Evolutionary conservation across 1,139 yeast species (phyloP).

Genomic region (Yamadazyma friedrichii): DNA sequence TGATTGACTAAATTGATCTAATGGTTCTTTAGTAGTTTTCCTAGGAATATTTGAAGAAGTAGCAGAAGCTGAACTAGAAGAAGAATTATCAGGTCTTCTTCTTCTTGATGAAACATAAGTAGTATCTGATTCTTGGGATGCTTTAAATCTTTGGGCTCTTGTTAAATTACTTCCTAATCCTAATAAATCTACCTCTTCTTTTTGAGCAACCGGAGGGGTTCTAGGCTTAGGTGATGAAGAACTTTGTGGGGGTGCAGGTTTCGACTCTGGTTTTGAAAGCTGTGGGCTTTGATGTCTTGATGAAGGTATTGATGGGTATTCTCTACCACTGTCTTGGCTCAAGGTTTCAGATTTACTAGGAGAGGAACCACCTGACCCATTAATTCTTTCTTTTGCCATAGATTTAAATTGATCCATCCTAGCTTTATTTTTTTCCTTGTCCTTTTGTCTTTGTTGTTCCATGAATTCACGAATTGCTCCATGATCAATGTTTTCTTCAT

Average conservation of each 20-base stretch:
- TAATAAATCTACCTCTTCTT: slow-evolving; percentile 25
- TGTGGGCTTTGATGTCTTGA: not conserved
- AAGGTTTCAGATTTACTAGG: slow-evolving; percentile 5
- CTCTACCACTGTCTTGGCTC: slow-evolving; percentile 1
- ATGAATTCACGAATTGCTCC: slow-evolving; percentile 42
- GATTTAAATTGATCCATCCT: slow-evolving; percentile 23
- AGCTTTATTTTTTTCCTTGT: slow-evolving; percentile 32
- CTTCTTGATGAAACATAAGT: slow-evolving; percentile 19
- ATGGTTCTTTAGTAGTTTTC: slow-evolving; percentile 16
- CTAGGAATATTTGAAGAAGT: slow-evolving; percentile 8
- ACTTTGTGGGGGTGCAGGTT: not conserved
- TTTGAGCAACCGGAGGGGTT: slow-evolving; percentile 1
- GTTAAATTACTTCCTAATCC: slow-evolving; percentile 16
- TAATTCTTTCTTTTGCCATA: slow-evolving; percentile 17
- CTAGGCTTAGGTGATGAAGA: slow-evolving; percentile 1
- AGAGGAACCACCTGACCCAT: not conserved
- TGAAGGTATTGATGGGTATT: not conserved
- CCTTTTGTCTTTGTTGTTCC: slow-evolving; percentile 38
- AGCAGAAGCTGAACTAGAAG: not conserved
- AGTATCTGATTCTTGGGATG: slow-evolving; percentile 9
- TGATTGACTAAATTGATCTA: slow-evolving; percentile 45
- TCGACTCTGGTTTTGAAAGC: not conserved
- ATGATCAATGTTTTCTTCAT: slow-evolving; percentile 43
- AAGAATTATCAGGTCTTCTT: slow-evolving; percentile 9
- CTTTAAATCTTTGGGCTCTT: slow-evolving; percentile 21